Percentiles rank a stretch among this genome's conserved stretches.
Conservation (phyloP, 306 rosid species). For the Mimosa bimucronata region DNA sequence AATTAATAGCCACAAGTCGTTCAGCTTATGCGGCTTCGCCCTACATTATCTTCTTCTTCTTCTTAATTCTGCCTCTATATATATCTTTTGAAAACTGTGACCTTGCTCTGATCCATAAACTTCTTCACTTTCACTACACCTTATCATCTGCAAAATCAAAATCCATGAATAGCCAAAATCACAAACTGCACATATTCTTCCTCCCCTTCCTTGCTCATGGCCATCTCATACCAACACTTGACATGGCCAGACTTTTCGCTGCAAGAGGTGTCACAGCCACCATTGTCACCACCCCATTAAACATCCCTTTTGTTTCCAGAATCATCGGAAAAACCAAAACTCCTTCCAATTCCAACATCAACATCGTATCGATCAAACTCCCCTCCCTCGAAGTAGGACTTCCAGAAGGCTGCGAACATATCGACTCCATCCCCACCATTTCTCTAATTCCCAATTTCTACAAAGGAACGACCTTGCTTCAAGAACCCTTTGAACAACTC, state of each 20-base stretch:
- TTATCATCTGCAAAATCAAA: background rate
- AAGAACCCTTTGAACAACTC: slow-evolving; percentile 42
- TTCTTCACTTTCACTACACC: background rate
- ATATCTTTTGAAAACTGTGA: background rate
- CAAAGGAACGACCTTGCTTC: slow-evolving; percentile 38
- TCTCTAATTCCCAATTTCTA: slow-evolving; percentile 24
- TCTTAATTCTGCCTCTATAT: too few species aligned
- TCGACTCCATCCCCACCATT: slow-evolving; percentile 10
- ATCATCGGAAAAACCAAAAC: background rate
- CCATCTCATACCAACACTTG: background rate
- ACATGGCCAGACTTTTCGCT: background rate
- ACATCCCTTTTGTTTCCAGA: background rate
- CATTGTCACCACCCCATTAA: background rate
- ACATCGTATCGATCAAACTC: slow-evolving; percentile 29
- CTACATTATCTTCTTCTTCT: background rate
- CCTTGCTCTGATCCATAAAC: background rate
- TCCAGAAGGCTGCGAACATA: slow-evolving; percentile 55
- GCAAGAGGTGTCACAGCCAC: slow-evolving; percentile 9
- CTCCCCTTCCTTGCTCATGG: background rate
- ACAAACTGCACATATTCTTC: slow-evolving; percentile 1
- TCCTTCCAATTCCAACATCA: background rate
- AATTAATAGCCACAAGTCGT: background rate
- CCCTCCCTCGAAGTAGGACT: slow-evolving; percentile 48
- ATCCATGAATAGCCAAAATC: background rate
- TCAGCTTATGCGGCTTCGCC: background rate